Percentiles rank a stretch among this genome's conserved stretches.
Evolutionary conservation across 345 rosid genomes (phyloP).

Genomic region (Gossypium stocksii): DNA sequence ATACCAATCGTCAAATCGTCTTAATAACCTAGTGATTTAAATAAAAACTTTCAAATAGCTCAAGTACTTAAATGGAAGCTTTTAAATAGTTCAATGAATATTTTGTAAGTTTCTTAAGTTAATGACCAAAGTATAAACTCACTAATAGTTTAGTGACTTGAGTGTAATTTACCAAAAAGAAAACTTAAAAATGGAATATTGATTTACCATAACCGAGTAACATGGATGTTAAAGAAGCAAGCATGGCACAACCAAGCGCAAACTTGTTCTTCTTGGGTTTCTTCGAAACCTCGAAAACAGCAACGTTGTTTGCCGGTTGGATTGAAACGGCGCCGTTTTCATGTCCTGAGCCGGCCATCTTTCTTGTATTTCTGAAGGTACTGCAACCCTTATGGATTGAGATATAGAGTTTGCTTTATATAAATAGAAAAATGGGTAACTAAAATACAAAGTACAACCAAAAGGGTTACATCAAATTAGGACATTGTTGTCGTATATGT

Average conservation of each 20-base stretch:
- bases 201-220: constrained; percentile 61
- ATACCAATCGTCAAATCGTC: too few species aligned
- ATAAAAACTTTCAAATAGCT: too few species aligned
- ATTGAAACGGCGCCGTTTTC: not conserved
- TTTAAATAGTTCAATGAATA: too few species aligned
- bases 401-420: not conserved
- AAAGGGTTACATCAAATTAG: too few species aligned
- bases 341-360: constrained; percentile 11
- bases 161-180: not conserved
- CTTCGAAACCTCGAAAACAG: constrained; percentile 36
- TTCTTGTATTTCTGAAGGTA: not conserved
- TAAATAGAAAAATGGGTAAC: too few species aligned
- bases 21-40: too few species aligned
- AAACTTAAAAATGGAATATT: not conserved
- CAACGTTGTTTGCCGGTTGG: not conserved
- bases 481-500: too few species aligned
- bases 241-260: constrained; percentile 50
- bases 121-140: too few species aligned
- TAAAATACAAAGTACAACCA: too few species aligned
- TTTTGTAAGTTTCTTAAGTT: too few species aligned
- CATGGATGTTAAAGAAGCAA: constrained; percentile 65
- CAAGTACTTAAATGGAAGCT: too few species aligned
- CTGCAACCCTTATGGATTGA: not conserved
- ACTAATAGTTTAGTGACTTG: too few species aligned
- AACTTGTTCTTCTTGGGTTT: constrained; percentile 48